These are phyloP conservation scores for Agroathelia rolfsii DNA, from an alignment of 1,284 basidiomycete genomes.

Conservation along the genomic window DNA sequence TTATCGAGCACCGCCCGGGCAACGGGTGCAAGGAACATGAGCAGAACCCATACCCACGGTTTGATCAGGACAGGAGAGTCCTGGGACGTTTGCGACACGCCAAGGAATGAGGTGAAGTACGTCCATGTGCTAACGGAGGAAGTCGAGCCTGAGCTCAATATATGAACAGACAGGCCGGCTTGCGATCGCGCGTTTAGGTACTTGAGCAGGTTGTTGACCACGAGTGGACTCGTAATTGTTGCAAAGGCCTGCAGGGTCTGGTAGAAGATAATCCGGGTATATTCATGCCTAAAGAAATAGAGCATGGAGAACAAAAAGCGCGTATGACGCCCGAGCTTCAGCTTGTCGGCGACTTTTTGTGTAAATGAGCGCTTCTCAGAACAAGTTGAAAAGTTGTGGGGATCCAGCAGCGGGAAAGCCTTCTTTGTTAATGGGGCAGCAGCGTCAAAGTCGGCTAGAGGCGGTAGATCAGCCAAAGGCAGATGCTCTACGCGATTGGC, in stretches of 20 bases:
- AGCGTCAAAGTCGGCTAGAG: conserved; percentile 49
- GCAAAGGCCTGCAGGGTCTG: too few relatives aligned
- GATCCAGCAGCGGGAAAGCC: too few relatives aligned
- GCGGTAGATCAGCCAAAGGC: conserved; percentile 36
- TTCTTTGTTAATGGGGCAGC: conserved; percentile 24
- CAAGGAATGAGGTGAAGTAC: conserved; percentile 25
- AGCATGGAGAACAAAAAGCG: too few relatives aligned
- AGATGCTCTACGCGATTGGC: conserved; percentile 35
- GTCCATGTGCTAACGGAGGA: conserved; percentile 1
- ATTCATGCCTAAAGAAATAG: too few relatives aligned
- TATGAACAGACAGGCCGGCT: too few relatives aligned
- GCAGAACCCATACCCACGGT: conserved; percentile 28
- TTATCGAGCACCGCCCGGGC: conserved; percentile 13
- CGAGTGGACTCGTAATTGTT: conserved; percentile 14
- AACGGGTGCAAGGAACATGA: conserved; percentile 26
- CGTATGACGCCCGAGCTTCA: too few relatives aligned
- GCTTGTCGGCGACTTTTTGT: too few relatives aligned
- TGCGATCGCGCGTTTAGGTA: too few relatives aligned
- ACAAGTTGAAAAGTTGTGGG: too few relatives aligned
- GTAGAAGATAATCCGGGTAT: too few relatives aligned
- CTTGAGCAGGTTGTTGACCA: conserved; percentile 22
- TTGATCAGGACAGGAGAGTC: too few relatives aligned
- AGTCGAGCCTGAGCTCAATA: not conserved
- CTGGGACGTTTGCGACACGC: conserved; percentile 18
- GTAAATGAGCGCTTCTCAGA: too few relatives aligned